Conservation (phyloP, 768 basidiomycete species). For the Mycena rosella region DNA sequence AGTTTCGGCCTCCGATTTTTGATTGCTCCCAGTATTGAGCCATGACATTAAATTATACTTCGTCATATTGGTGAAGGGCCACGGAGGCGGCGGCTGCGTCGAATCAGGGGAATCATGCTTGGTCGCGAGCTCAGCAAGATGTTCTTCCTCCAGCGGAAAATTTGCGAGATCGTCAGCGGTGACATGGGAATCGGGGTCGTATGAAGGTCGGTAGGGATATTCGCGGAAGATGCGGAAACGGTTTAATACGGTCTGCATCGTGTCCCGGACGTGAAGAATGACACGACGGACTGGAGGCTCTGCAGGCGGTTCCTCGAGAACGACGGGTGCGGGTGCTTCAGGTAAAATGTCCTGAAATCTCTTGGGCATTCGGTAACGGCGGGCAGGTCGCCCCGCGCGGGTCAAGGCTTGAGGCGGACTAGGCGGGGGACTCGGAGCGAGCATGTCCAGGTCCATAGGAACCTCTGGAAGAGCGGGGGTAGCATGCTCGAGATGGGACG, state of each 20-base stretch:
- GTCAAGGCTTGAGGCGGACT: slow-evolving; percentile 29
- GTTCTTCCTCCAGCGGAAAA: slow-evolving; percentile 8
- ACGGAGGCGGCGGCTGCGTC: slow-evolving; percentile 24
- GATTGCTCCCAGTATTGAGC: slow-evolving; percentile 37
- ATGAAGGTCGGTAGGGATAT: slow-evolving; percentile 41
- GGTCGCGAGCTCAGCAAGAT: not conserved
- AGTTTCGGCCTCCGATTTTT: slow-evolving; percentile 33
- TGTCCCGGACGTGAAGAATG: slow-evolving; percentile 34
- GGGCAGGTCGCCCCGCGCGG: slow-evolving; percentile 32
- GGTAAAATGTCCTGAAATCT: slow-evolving; percentile 33
- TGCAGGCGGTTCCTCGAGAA: not conserved
- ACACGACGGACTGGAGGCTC: slow-evolving; percentile 30
- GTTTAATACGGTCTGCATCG: slow-evolving; percentile 37
- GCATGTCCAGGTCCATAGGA: no score
- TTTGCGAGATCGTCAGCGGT: slow-evolving; percentile 34
- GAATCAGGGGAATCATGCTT: not conserved
- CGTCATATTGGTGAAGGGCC: slow-evolving; percentile 39
- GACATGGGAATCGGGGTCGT: slow-evolving; percentile 41
- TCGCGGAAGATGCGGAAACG: slow-evolving; percentile 38
- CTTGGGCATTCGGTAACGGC: slow-evolving; percentile 27
- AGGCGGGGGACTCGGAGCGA: no score
- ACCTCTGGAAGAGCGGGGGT: no score
- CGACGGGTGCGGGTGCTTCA: slow-evolving; percentile 10
- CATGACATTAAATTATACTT: slow-evolving; percentile 41
- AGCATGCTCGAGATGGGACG: no score